These are phyloP conservation scores for Rhodotorula sp. DNA, from an alignment of 1,284 basidiomycete species.

Conservation along the genomic window DNA sequence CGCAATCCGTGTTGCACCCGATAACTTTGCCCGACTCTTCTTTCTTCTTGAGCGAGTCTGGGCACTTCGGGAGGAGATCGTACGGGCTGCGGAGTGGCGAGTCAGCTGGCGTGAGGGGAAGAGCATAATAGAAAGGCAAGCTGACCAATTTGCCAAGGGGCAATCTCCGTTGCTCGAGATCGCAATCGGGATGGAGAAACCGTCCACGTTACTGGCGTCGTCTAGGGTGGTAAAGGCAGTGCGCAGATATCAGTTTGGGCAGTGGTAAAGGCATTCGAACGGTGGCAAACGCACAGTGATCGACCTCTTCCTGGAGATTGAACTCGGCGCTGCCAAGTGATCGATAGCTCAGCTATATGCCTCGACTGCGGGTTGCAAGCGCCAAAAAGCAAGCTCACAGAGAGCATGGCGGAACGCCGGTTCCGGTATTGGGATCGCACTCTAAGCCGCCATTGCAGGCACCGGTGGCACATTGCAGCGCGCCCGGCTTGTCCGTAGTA, in stretches of 20 bases:
- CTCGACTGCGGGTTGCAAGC: fast-evolving
- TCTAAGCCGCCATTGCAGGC: conserved; percentile 17
- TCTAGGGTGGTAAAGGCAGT: background rate
- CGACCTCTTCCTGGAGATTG: conserved; percentile 4
- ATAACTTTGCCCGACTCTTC: conserved; percentile 4
- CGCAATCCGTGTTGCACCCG: conserved; percentile 8
- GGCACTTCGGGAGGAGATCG: conserved; percentile 8
- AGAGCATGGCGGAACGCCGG: background rate
- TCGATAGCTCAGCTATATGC: background rate
- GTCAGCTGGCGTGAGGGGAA: too few species aligned
- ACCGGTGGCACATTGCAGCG: background rate
- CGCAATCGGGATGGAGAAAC: conserved; percentile 6
- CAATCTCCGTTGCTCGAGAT: conserved; percentile 18
- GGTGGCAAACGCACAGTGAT: background rate
- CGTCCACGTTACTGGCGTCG: conserved; percentile 9
- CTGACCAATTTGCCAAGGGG: conserved; percentile 16
- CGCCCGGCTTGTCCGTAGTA: background rate
- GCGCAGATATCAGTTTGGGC: background rate
- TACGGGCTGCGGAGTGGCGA: conserved; percentile 2
- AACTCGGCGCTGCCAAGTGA: conserved; percentile 7
- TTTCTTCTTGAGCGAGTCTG: conserved; percentile 6
- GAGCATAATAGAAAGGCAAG: too few species aligned
- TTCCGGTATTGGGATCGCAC: background rate
- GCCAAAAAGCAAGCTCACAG: background rate
- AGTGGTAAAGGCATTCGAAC: background rate